Evolutionary conservation across 2,329 filamentous ascomycete species (phyloP).

Genomic region (Colletotrichum higginsianum): DNA sequence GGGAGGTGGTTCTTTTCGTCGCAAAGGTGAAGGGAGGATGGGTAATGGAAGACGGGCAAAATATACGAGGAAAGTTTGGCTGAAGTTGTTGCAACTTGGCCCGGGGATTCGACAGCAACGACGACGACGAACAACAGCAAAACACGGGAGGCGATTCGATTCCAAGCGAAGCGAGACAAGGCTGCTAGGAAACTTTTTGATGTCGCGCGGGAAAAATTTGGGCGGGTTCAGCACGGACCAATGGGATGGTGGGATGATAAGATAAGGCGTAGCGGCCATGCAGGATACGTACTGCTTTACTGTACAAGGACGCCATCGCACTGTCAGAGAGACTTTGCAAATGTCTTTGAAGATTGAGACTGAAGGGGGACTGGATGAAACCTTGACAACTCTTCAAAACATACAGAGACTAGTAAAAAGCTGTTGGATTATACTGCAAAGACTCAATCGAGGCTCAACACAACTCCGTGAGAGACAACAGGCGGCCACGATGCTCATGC

Average conservation of each 20-base stretch:
- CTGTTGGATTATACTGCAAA: background rate
- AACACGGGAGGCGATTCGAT: constrained; percentile 9
- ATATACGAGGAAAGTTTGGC: constrained; percentile 25
- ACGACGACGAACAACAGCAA: constrained; percentile 7
- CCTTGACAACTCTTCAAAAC: no score
- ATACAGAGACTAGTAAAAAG: background rate
- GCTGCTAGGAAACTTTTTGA: constrained; percentile 40
- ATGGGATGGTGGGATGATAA: constrained; percentile 39
- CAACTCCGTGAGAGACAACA: no score
- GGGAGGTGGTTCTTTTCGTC: background rate
- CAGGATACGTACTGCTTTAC: background rate
- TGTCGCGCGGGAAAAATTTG: constrained; percentile 41
- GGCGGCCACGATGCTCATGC: background rate
- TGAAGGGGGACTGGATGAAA: background rate
- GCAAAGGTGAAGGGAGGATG: background rate
- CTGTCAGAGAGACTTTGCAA: constrained; percentile 5
- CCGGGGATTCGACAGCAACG: constrained; percentile 23
- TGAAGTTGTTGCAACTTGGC: constrained; percentile 22
- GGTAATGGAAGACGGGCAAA: background rate
- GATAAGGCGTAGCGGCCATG: constrained; percentile 25
- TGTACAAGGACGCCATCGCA: background rate
- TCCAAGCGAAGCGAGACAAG: constrained; percentile 23
- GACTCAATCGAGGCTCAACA: no score
- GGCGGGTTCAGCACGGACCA: constrained; percentile 33
- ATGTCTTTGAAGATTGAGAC: background rate